Evolutionary conservation across 2,329 filamentous ascomycete species (phyloP).

Genomic region (Metarhizium sp.): DNA sequence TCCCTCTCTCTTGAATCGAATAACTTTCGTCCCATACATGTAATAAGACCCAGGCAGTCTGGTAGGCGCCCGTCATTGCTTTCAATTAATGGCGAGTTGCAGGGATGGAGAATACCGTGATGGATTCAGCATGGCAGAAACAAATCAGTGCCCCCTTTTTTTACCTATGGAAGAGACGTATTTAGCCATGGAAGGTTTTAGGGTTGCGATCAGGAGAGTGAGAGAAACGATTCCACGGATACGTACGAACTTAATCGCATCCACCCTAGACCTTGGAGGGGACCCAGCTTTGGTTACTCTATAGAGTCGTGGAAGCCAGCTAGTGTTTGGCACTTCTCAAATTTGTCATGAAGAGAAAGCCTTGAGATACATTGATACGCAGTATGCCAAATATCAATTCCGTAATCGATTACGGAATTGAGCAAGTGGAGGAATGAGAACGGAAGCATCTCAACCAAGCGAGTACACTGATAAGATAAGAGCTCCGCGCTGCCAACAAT

Average conservation of each 20-base stretch:
- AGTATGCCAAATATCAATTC: too few relatives aligned
- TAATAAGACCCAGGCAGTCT: not conserved
- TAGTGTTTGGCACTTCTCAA: too few relatives aligned
- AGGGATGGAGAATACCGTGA: not conserved
- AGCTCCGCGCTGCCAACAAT: not conserved
- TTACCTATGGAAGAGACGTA: too few relatives aligned
- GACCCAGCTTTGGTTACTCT: not conserved
- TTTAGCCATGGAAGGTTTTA: too few relatives aligned
- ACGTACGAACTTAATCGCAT: not conserved
- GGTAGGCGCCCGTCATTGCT: not conserved
- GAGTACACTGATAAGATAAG: not conserved
- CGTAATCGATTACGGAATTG: too few relatives aligned
- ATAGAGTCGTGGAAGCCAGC: not conserved
- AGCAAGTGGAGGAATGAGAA: not conserved
- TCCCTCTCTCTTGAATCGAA: not conserved
- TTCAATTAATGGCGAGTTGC: not conserved
- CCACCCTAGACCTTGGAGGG: not conserved
- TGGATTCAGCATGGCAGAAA: not conserved
- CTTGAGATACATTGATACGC: too few relatives aligned
- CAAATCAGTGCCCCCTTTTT: not conserved
- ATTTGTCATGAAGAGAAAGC: too few relatives aligned
- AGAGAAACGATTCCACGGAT: not conserved
- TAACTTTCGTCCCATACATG: not conserved
- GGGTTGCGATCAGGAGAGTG: not conserved
- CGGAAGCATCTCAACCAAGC: not conserved